Conservation (phyloP, 345 rosid genomes). For the Brassica rapa region DNA sequence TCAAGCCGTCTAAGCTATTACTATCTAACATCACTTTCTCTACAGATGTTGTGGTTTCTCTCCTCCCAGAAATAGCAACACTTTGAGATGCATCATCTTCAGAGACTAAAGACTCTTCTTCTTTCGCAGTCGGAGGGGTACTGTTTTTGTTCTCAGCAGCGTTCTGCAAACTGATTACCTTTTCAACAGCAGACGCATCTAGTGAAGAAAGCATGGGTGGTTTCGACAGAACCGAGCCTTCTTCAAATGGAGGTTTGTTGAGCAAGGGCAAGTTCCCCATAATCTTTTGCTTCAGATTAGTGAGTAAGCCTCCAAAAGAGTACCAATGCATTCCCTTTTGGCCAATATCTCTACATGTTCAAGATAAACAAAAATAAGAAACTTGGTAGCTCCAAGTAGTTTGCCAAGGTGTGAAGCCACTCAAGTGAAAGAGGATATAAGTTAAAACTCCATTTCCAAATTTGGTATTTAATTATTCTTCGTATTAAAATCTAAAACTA, state of each 20-base stretch:
- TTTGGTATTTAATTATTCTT: background rate
- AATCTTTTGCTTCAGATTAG: constrained; percentile 35
- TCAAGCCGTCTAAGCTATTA: constrained; percentile 19
- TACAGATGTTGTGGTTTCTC: constrained; percentile 3
- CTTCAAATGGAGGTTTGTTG: constrained; percentile 20
- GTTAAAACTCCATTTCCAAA: constrained; percentile 4
- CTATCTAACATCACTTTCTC: constrained; percentile 7
- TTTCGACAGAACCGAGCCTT: constrained; percentile 6
- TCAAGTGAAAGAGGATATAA: background rate
- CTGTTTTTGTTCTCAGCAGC: background rate
- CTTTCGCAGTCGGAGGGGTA: background rate
- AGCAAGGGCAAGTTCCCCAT: constrained; percentile 5
- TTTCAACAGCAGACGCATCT: background rate
- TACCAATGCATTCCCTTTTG: constrained; percentile 28
- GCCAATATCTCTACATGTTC: constrained; percentile 22
- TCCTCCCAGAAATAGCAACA: background rate
- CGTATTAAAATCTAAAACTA: background rate
- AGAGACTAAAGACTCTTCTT: constrained; percentile 11
- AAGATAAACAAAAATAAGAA: background rate
- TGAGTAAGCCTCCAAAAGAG: constrained; percentile 32
- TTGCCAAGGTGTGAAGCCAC: background rate
- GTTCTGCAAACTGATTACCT: background rate
- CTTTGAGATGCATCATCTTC: constrained; percentile 25
- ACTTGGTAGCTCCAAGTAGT: too few relatives aligned
- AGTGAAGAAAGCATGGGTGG: background rate